Conservation (phyloP, 129 eudicot genomes). For the Lonicera japonica region DNA sequence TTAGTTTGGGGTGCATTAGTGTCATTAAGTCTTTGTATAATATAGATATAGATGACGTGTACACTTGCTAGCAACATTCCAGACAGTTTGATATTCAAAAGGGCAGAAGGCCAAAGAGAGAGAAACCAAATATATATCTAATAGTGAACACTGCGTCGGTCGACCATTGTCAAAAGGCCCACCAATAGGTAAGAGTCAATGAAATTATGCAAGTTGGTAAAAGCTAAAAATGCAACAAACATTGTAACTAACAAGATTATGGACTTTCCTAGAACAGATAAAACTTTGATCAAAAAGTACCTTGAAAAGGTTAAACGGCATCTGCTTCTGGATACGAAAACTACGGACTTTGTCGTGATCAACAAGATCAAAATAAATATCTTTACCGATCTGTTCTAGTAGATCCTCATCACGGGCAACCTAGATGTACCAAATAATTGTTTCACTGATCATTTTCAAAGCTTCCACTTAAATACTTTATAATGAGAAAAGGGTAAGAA, state of each 20-base stretch:
- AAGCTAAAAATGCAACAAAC: background rate
- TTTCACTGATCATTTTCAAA: conserved; percentile 14
- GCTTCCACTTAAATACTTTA: too few species aligned
- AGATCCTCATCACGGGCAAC: conserved; percentile 93
- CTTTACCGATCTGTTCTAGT: conserved; percentile 83
- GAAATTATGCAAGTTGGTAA: background rate
- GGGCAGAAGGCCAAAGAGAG: too few species aligned
- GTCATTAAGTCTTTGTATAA: too few species aligned
- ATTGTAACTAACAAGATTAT: background rate
- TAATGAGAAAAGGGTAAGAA: background rate
- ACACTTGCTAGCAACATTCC: too few species aligned
- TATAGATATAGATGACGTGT: too few species aligned
- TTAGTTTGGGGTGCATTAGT: too few species aligned
- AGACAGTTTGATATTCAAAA: too few species aligned
- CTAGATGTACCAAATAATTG: conserved; percentile 27
- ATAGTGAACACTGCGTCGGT: too few species aligned
- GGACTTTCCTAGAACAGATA: background rate
- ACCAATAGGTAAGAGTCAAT: too few species aligned
- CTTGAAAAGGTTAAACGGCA: conserved; percentile 69
- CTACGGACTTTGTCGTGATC: conserved; percentile 90
- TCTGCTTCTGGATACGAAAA: conserved; percentile 91
- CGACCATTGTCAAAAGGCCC: too few species aligned
- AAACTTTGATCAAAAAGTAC: conserved; percentile 19
- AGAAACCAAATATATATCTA: too few species aligned
- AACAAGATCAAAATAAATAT: conserved; percentile 86